phyloP scores from a whole-genome alignment of 352 stramenopile species.

The Aphanomyces euteiches region DNA sequence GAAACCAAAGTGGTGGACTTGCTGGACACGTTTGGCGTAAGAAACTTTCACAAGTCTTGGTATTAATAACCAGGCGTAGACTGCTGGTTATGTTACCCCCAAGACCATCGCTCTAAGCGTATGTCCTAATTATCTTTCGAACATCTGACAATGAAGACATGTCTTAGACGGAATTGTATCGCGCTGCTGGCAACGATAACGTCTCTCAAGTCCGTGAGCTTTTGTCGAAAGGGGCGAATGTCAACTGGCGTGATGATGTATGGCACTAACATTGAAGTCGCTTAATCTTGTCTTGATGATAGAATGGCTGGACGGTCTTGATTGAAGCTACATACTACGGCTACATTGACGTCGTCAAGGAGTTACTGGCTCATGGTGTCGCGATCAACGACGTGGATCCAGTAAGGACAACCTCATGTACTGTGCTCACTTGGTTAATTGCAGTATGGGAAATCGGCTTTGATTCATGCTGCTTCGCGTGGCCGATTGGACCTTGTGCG shows the following conservation, averaged over 20 bases:
- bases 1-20: background rate
- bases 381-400: background rate
- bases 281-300: background rate
- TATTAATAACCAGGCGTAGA: background rate
- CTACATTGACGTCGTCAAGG: background rate
- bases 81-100: background rate
- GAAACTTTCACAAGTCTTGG: background rate
- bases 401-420: background rate
- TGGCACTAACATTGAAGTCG: background rate
- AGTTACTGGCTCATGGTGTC: background rate
- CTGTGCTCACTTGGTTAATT: background rate
- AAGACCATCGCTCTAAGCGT: background rate
- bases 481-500: background rate
- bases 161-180: background rate
- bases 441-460: background rate
- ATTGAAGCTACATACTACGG: background rate
- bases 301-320: background rate
- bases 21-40: background rate
- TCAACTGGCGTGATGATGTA: constrained; percentile 1
- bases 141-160: background rate
- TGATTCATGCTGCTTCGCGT: background rate
- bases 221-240: background rate
- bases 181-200: background rate
- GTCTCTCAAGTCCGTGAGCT: background rate
- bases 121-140: background rate